Base-by-base conservation (phyloP, 2,329 filamentous ascomycete species). In the Penicillium crustosum region DNA sequence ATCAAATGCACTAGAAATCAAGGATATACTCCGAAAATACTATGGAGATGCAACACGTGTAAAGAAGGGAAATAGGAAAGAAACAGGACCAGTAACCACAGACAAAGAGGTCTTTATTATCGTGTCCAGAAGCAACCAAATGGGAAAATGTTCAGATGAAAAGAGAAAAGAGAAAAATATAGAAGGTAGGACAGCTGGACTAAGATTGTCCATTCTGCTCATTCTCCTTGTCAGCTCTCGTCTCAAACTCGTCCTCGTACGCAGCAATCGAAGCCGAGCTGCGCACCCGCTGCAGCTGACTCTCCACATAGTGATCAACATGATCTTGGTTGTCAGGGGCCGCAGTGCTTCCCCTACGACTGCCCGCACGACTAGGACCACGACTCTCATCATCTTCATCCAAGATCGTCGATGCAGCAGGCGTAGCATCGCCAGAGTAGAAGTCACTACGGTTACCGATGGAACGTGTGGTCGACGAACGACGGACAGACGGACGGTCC, bases 371-470 rank as follows among this genome's bases (percentile, higher is more conserved):
- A 43, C 55, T 53, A 42, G 27, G 69, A 17, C 39, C 48, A 6
- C n/a, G 54, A n/a, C 52, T 58, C 23, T 29, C 70, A 27, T 75
- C 63, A 59, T 78, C 65, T 57, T 79, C 74, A 50, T 73, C 70
- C 29, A 68, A 63, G 51, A 69, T 42, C 0, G 66, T 57, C 66
- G 75, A 68, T 60, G 77, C 62, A 2, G 63, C 67, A 1, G 66
- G 66, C 0, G 69, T 68, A 0, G 63, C 69, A 27, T 69, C 68
- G 10, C 68, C 70, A 12, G 73, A 73, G 53, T 85, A 83, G 71
- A 89, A 96, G 75, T 96, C 92, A 71, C 90, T 94, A 53, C 91
- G 86, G 54, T 86, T 86, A 36, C 91, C 90, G 57, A 97, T 92
- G 48, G 91, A 95, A 41, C 93, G 86, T 43, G 86, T 86, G 0